Conservation (phyloP, 1,139 yeast species). For the Tardiomyces blankii region DNA sequence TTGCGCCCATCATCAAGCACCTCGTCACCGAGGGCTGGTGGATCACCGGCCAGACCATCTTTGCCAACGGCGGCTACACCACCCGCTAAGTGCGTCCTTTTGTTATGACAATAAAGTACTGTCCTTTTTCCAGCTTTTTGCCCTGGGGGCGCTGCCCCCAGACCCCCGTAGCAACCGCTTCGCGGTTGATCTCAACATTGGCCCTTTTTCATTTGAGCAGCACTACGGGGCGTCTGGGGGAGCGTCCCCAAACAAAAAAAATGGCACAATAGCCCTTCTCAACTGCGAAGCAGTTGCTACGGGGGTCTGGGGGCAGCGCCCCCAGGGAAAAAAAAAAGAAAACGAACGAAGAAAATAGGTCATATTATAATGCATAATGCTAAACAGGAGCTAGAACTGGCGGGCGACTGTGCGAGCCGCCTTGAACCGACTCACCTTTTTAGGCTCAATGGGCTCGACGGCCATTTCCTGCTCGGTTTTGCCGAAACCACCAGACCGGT, state of each 20-base stretch:
- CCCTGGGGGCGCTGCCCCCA: too few species aligned
- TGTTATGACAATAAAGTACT: not conserved
- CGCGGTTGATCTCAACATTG: too few species aligned
- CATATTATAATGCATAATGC: not conserved
- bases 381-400: not conserved
- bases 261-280: too few species aligned
- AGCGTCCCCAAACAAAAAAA: too few species aligned
- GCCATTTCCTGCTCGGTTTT: constrained; percentile 42
- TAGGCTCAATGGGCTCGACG: constrained; percentile 59
- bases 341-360: not conserved
- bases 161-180: too few species aligned
- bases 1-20: constrained; percentile 52
- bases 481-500: constrained; percentile 37
- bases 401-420: constrained; percentile 32
- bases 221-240: too few species aligned
- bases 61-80: constrained; percentile 55
- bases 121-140: not conserved
- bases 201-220: too few species aligned
- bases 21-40: constrained; percentile 56
- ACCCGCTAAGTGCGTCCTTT: constrained; percentile 25
- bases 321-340: too few species aligned
- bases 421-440: constrained; percentile 56
- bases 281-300: too few species aligned
- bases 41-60: constrained; percentile 62
- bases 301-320: too few species aligned